A percentile compares a stretch with the other conserved stretches of the same genome.
Conservation (phyloP, 1,284 basidiomycete species). For the Peniophora sp. region DNA sequence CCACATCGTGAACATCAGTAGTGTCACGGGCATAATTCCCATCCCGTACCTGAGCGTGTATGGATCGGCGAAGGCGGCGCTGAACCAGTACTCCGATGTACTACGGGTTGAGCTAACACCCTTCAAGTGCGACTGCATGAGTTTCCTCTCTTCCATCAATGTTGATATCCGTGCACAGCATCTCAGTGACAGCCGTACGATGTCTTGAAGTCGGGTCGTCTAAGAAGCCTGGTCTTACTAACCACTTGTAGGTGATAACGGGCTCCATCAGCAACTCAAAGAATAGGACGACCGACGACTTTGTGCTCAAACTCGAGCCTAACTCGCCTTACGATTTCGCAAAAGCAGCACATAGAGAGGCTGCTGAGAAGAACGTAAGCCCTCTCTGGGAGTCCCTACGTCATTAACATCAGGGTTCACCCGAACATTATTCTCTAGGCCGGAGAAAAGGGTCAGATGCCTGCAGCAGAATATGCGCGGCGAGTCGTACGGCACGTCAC, state of each 20-base stretch:
- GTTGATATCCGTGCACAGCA: not conserved
- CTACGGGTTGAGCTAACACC: conserved; percentile 23
- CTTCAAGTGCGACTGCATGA: conserved; percentile 1
- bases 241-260: not conserved
- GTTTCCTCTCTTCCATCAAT: not conserved
- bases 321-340: not conserved
- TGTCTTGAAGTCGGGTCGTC: not conserved
- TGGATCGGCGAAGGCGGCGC: conserved; percentile 22
- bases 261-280: not conserved
- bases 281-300: not conserved
- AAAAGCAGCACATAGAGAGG: not conserved
- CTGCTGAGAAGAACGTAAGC: no score
- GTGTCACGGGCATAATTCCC: conserved; percentile 18
- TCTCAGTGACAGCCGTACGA: not conserved
- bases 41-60: conserved; percentile 19
- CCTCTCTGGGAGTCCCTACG: not conserved
- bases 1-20: conserved; percentile 21
- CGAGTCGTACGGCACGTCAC: not conserved
- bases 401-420: not conserved
- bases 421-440: no score
- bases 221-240: not conserved
- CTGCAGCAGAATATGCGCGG: not conserved
- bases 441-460: not conserved
- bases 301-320: not conserved
- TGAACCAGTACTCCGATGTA: conserved; percentile 19